Base-by-base conservation (phyloP, 768 basidiomycete species). In the Leccinum subgranulosum region DNA sequence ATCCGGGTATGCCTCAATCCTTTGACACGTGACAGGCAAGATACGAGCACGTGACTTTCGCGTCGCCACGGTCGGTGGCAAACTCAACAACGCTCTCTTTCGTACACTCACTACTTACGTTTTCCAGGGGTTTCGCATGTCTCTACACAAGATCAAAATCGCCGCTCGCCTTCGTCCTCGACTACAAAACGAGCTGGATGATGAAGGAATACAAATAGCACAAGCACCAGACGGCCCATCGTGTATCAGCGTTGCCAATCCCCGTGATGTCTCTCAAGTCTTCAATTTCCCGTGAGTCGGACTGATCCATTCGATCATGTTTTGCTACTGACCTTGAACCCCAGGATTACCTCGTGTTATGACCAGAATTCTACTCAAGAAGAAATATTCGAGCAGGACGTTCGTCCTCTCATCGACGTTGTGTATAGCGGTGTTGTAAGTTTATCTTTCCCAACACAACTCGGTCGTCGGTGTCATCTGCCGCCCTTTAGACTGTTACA, bases 401-500 rank as follows among this genome's bases (percentile, higher is more conserved):
- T 94, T 19, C 78, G 79, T 56, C 91, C 92, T 4, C 75, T 94
- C 62, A 78, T 94, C 33, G 89, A 93, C 57, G 79, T 90, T 19
- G 88, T 90, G 3, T 90, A 84, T 64, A 80, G 77, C 49, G 92
- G 92, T 19, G 79, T 91, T 36, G 90, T 92, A 64, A 62, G 88
- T 15, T 9, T 74, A 33, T 6, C 36, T 8, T 43, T 29, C 21
- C 47, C 10, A 7, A 28, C 15, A 7, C 23, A 15, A 14, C 23
- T 19, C 23, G 28, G 12, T 50, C 27, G 25, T 51, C 28, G n/a
- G 8, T 14, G 19, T 49, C 27, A 11, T 29, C 47, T 34, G 14
- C 33, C 25, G 6, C 31, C 25, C 25, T 51, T 49, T 19, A 92
- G 89, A 92, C 88, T 0, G 85, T 92, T 4, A 94, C 92, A 10